Evolutionary conservation across 2,329 filamentous ascomycete species (phyloP), one percentile per base, ranked within the genome.

Genomic region (Rhinocladiella similis): DNA sequence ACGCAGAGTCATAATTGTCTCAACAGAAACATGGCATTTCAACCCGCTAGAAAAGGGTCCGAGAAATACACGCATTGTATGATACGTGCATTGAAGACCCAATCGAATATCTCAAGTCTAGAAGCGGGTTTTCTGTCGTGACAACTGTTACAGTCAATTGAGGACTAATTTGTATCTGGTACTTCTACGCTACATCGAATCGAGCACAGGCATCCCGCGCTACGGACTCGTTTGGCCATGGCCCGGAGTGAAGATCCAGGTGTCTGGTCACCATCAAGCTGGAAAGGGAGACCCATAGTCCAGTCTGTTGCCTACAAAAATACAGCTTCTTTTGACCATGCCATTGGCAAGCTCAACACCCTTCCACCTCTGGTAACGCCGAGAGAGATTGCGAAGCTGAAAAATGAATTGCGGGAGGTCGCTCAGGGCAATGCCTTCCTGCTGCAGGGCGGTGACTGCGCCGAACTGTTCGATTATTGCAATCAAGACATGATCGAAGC

Each of bases 391-490:
- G 80, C 84, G 65, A 87, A 84, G 61, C 82, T 99, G 51, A 91
- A 91, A 69, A 80, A 84, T 50, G 87, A 84, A 66, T 81, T 99
- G 19, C 84, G 85, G 57, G 90, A 96, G 75, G 94, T 96, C 5
- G 94, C 94, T 4, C 78, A 89, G 35, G 94, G 94, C 33, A 91
- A 93, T 63, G 90, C 93, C 12, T 97, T 99, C 72, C 80, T 99
- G 9, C 84, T 99, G 3, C 94, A 99, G 76, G 94, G 94, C 58
- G 94, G 75, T 46, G 94, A 99, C 75, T 99, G 94, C 70, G 94
- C 94, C 14, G 94, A 99, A 77, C 83, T 97, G 9, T 99, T 99
- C 69, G 91, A 94, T 73, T 99, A 99, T 79, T 99, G 94, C 74
- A 87, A 89, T 66, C 88, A 91, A 71, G 83, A 83, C 13, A 88